Conservation (phyloP, 225 moss, liverwort and hornwort species). For the Polytrichum commune region DNA sequence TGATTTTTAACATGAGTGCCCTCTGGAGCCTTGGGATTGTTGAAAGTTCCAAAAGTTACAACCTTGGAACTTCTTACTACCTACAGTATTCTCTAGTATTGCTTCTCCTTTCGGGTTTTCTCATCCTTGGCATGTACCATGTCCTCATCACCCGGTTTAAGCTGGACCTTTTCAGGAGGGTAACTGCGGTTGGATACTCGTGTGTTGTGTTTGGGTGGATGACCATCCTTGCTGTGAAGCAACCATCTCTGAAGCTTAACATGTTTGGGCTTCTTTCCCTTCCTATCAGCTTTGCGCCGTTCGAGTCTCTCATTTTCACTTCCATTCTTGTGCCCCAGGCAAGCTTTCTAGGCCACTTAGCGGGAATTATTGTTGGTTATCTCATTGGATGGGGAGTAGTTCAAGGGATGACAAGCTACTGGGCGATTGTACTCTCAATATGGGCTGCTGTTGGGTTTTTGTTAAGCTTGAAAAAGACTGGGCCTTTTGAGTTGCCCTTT, state of each 20-base stretch:
- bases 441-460: conserved; percentile 77
- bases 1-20: conserved; percentile 98
- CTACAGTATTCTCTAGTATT: conserved; percentile 79
- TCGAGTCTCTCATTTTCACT: conserved; percentile 90
- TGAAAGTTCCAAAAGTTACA: conserved; percentile 55
- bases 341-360: conserved; percentile 87
- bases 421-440: conserved; percentile 62
- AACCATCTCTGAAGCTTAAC: conserved; percentile 86
- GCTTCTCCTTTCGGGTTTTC: conserved; percentile 67
- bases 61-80: conserved; percentile 80
- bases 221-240: conserved; percentile 93
- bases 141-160: conserved; percentile 75
- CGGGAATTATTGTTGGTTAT: conserved; percentile 85
- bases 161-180: conserved; percentile 78
- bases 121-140: conserved; percentile 87
- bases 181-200: conserved; percentile 91
- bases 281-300: conserved; percentile 97
- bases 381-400: conserved; percentile 95
- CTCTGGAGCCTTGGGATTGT: conserved; percentile 94
- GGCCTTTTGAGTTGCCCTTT: conserved; percentile 65
- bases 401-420: conserved; percentile 93
- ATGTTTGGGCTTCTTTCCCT: conserved; percentile 85
- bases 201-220: conserved; percentile 99
- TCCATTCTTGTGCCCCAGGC: conserved; percentile 96
- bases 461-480: conserved; percentile 76